Evolutionary conservation across 148 eudicot genomes (phyloP).

Genomic region (Vaccinium darrowii): DNA sequence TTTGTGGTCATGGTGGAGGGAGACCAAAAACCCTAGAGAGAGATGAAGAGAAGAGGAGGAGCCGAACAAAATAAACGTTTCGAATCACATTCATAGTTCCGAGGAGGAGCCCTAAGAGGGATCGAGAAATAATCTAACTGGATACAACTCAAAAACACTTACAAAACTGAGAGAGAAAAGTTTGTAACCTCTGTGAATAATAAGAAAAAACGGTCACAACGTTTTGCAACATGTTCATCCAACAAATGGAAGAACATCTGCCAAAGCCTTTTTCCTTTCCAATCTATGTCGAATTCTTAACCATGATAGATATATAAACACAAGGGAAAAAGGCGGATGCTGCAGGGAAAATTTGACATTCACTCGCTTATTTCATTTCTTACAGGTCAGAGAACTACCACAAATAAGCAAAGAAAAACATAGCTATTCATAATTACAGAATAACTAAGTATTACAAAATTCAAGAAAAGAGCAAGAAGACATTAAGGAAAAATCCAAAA

Average conservation of each 20-base stretch:
- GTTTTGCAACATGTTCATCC: neutral
- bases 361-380: conserved; percentile 12
- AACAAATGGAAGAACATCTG: too few relatives aligned
- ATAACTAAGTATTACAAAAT: neutral
- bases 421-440: neutral
- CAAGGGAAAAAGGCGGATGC: neutral
- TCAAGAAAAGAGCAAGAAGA: neutral
- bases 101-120: neutral
- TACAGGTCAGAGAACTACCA: conserved; percentile 12
- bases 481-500: neutral
- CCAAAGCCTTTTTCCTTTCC: neutral
- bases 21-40: too few relatives aligned
- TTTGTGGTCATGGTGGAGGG: too few relatives aligned
- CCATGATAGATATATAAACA: neutral
- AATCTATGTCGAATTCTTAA: neutral
- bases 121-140: neutral
- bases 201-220: neutral
- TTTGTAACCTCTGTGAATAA: neutral
- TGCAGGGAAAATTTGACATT: neutral
- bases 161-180: neutral
- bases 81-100: neutral
- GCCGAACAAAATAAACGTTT: neutral
- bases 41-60: neutral
- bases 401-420: neutral
- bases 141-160: neutral